Percentiles rank a stretch among this genome's conserved stretches.
Conservation (phyloP, 2,329 filamentous ascomycete species). For the Fusarium denticulatum region DNA sequence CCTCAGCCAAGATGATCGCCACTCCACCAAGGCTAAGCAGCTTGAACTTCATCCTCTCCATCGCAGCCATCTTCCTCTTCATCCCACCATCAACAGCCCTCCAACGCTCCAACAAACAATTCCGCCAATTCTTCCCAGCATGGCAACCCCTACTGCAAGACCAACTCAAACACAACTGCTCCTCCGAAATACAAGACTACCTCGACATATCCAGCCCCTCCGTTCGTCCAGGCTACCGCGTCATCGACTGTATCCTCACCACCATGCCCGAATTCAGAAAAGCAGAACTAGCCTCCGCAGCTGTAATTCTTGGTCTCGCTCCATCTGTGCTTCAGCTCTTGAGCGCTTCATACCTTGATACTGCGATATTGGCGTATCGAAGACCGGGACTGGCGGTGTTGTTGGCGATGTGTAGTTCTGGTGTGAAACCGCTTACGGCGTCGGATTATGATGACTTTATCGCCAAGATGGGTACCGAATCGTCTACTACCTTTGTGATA, state of each 20-base stretch:
- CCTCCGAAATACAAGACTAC: background rate
- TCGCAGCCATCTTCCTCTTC: background rate
- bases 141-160: slow-evolving; percentile 13
- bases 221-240: background rate
- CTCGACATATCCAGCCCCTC: background rate
- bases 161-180: slow-evolving; percentile 3
- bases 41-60: background rate
- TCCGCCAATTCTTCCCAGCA: slow-evolving; percentile 33
- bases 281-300: slow-evolving; percentile 34
- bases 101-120: slow-evolving; percentile 16
- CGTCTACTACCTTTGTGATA: background rate
- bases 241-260: slow-evolving; percentile 34
- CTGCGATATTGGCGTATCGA: slow-evolving; percentile 27
- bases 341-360: slow-evolving; percentile 34
- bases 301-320: slow-evolving; percentile 35
- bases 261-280: slow-evolving; percentile 38
- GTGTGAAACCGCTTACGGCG: slow-evolving; percentile 12
- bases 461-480: background rate
- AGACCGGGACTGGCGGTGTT: slow-evolving; percentile 34
- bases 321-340: slow-evolving; percentile 31
- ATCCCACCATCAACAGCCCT: background rate
- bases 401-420: slow-evolving; percentile 26
- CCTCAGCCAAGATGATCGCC: background rate
- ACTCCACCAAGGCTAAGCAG: background rate
- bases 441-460: slow-evolving; percentile 15